Evolutionary conservation across 192 early-diverging fungal species (phyloP).

Genomic region (Coemansia sp.): DNA sequence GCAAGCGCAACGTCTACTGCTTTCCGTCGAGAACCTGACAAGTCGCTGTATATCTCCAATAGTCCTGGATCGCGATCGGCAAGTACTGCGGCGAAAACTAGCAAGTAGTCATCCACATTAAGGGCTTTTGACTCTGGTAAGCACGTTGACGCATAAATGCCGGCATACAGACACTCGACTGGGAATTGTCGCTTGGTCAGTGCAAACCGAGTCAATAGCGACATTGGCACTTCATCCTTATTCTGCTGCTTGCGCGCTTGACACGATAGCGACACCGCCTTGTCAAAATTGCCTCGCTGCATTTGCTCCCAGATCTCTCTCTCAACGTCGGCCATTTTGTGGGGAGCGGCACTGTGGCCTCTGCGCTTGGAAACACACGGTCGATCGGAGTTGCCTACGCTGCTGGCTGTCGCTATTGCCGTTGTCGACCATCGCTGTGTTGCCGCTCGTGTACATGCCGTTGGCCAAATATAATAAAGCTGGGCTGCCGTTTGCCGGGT

Average conservation of each 20-base stretch:
- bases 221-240: neutral
- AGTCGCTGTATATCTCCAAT: constrained; percentile 10
- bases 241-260: neutral
- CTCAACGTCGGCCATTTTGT: neutral
- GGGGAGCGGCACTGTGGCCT: neutral
- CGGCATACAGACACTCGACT: constrained; percentile 27
- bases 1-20: constrained; percentile 14
- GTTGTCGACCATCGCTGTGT: constrained; percentile 7
- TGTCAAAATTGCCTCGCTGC: constrained; percentile 13
- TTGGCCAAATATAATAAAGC: constrained; percentile 2
- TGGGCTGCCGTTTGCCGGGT: neutral
- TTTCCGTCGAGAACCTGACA: constrained; percentile 1
- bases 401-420: neutral
- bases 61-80: constrained; percentile 20
- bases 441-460: neutral
- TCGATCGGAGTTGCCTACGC: neutral
- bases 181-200: constrained; percentile 23
- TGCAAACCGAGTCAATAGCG: constrained; percentile 25
- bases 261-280: constrained; percentile 13
- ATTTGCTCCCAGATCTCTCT: constrained; percentile 16
- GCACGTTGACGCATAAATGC: constrained; percentile 11
- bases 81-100: constrained; percentile 23
- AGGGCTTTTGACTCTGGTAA: neutral
- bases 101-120: neutral
- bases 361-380: neutral